Percentiles rank a stretch among this genome's conserved stretches.
Evolutionary conservation across 306 rosid genomes (phyloP).

Genomic region (Quillaja saponaria): DNA sequence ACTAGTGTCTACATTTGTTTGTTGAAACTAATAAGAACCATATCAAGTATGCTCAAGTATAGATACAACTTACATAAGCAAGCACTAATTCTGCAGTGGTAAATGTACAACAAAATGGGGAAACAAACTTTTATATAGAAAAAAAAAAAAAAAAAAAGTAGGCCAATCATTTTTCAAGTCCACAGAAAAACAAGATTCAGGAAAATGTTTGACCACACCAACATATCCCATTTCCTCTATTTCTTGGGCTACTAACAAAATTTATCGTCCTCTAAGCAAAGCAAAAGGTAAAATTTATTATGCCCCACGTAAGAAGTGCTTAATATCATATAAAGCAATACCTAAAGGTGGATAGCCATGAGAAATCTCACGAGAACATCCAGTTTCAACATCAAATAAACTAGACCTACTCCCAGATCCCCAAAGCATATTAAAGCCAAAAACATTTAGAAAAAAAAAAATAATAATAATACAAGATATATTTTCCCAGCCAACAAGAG

Average conservation of each 20-base stretch:
- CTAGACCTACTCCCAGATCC: conserved; percentile 28
- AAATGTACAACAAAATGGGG: too few relatives aligned
- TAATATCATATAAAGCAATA: not conserved
- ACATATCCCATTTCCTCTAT: not conserved
- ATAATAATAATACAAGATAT: not conserved
- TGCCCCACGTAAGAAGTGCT: not conserved
- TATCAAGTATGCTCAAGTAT: not conserved
- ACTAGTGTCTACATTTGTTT: too few relatives aligned
- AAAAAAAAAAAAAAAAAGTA: too few relatives aligned
- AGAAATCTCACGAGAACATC: too few relatives aligned
- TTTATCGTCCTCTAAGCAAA: not conserved
- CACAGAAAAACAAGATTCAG: not conserved
- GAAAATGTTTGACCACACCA: not conserved
- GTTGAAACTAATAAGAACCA: not conserved
- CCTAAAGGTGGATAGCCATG: not conserved
- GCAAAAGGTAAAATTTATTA: not conserved
- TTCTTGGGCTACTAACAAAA: not conserved
- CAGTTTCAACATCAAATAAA: not conserved
- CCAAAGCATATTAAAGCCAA: not conserved
- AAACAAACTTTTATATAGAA: too few relatives aligned
- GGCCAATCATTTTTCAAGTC: not conserved
- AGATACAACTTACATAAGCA: not conserved
- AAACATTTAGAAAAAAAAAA: not conserved
- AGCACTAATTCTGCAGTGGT: too few relatives aligned
- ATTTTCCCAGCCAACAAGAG: not conserved